These are phyloP conservation scores for Aulographum hederae DNA, from an alignment of 2,329 filamentous ascomycete genomes.

Conservation along the genomic window DNA sequence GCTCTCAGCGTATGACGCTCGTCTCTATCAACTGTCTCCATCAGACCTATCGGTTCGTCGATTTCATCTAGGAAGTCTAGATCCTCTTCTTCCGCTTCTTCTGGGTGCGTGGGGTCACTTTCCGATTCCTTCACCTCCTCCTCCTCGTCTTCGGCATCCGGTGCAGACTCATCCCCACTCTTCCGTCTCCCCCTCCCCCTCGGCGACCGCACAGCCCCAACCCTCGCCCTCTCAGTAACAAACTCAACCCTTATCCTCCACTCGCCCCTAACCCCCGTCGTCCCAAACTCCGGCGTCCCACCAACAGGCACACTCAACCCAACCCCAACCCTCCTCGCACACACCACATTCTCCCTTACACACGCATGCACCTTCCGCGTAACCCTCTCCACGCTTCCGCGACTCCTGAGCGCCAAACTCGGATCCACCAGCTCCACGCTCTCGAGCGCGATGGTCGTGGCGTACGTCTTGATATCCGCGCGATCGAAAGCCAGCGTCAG, in stretches of 20 bases:
- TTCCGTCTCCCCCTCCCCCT: conserved; percentile 14
- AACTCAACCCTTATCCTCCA: conserved; percentile 91
- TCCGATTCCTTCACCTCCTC: conserved; percentile 10
- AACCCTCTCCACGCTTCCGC: conserved; percentile 69
- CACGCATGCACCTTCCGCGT: conserved; percentile 67
- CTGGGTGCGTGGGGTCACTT: conserved; percentile 7
- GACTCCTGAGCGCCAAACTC: conserved; percentile 64
- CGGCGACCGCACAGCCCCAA: conserved; percentile 8
- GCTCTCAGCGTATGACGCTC: conserved; percentile 63
- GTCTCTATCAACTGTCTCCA: conserved; percentile 65
- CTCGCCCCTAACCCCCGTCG: conserved; percentile 67
- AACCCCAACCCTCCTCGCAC: conserved; percentile 62
- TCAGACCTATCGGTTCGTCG: too few relatives aligned
- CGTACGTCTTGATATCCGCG: conserved; percentile 67
- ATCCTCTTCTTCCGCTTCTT: conserved; percentile 16
- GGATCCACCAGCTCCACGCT: conserved; percentile 70
- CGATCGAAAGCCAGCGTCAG: conserved; percentile 64
- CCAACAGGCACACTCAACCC: conserved; percentile 63
- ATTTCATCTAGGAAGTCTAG: conserved; percentile 21
- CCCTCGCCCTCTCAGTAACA: conserved; percentile 48
- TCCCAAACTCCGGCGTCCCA: conserved; percentile 83
- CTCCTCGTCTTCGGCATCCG: conserved; percentile 12
- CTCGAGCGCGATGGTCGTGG: conserved; percentile 68
- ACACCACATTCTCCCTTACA: conserved; percentile 67
- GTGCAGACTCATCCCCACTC: conserved; percentile 10